Evolutionary conservation across 2,329 filamentous ascomycete species (phyloP).

Genomic region (Fusarium sp.): DNA sequence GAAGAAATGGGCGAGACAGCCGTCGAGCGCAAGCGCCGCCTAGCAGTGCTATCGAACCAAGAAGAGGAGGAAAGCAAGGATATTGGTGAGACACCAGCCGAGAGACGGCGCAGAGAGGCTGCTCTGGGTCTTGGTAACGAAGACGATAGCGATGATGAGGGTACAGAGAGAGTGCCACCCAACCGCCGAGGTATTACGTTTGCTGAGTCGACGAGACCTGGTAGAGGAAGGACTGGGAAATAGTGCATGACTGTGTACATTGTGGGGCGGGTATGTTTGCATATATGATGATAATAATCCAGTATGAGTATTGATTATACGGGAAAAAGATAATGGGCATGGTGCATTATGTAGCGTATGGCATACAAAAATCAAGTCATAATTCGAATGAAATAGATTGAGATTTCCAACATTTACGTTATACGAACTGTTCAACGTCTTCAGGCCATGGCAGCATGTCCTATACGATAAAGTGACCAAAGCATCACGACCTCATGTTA

Average conservation of each 20-base stretch:
- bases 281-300: slow-evolving; percentile 35
- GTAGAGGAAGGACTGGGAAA: slow-evolving; percentile 31
- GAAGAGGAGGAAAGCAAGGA: slow-evolving; percentile 55
- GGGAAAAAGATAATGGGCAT: slow-evolving; percentile 23
- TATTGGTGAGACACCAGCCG: slow-evolving; percentile 76
- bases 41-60: slow-evolving; percentile 62
- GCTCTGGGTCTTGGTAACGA: slow-evolving; percentile 71
- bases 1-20: slow-evolving; percentile 68
- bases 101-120: slow-evolving; percentile 77
- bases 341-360: slow-evolving; percentile 23
- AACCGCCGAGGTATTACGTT: slow-evolving; percentile 69
- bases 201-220: slow-evolving; percentile 58
- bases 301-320: slow-evolving; percentile 20
- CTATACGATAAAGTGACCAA: neutral
- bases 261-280: slow-evolving; percentile 31
- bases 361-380: slow-evolving; percentile 13
- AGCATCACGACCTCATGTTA: neutral
- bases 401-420: neutral
- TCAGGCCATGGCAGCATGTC: neutral
- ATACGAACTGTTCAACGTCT: neutral
- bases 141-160: slow-evolving; percentile 64
- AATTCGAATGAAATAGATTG: neutral
- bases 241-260: slow-evolving; percentile 13
- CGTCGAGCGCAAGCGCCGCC: slow-evolving; percentile 74
- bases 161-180: slow-evolving; percentile 64